A percentile compares a stretch with the other conserved stretches of the same genome.
Conservation (phyloP, 2,329 filamentous ascomycete species). For the Claviceps sp. region DNA sequence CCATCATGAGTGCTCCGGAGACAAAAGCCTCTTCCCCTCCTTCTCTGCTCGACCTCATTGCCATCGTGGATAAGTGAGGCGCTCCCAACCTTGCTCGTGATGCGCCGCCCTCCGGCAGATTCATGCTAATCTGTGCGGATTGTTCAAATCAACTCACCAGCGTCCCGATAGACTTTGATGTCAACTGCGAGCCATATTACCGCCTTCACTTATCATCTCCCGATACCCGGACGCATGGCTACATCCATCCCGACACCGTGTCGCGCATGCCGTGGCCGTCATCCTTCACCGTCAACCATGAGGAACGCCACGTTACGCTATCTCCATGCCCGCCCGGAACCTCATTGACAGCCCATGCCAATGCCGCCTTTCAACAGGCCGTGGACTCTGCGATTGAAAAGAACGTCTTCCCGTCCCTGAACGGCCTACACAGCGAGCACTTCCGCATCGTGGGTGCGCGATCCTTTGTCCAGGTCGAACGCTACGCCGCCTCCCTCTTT, state of each 20-base stretch:
- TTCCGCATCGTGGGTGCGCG: constrained; percentile 27
- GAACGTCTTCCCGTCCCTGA: constrained; percentile 25
- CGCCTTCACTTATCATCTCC: constrained; percentile 29
- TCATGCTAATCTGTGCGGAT: neutral
- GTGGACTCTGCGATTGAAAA: constrained; percentile 21
- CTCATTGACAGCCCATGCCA: constrained; percentile 10
- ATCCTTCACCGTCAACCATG: constrained; percentile 23
- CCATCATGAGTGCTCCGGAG: neutral
- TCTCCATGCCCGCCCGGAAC: constrained; percentile 11
- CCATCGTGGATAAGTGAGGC: constrained; percentile 29
- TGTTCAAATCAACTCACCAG: constrained; percentile 17
- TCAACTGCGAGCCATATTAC: constrained; percentile 27
- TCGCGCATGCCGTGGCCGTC: constrained; percentile 33
- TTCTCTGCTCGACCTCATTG: constrained; percentile 24
- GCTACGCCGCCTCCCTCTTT: constrained; percentile 49
- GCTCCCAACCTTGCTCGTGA: neutral
- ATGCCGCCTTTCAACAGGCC: neutral
- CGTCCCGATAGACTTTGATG: constrained; percentile 31
- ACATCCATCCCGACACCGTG: constrained; percentile 32
- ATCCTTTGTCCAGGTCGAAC: constrained; percentile 37
- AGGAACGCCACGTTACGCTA: constrained; percentile 20
- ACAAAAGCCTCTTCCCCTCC: neutral
- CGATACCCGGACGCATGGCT: constrained; percentile 35
- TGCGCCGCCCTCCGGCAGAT: neutral
- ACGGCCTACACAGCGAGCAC: constrained; percentile 27